Evolutionary conservation across 148 eudicot genomes (phyloP).

Genomic region (Drosera capensis): DNA sequence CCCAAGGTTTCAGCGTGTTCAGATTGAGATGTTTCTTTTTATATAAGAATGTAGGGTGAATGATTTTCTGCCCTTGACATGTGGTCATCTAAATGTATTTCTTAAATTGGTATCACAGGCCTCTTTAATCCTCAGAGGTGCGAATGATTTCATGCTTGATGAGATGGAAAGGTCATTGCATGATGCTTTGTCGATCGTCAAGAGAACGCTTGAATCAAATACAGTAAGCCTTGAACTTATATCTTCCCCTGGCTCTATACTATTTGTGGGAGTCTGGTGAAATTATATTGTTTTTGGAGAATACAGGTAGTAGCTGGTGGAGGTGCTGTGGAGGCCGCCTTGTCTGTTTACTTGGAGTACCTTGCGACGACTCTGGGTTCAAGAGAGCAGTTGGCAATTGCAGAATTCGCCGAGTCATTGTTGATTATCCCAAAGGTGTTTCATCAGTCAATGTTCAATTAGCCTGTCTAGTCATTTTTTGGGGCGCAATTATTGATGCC

Average conservation of each 20-base stretch:
- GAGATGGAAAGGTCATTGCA: conserved; percentile 99
- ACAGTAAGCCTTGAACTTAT: conserved; percentile 33
- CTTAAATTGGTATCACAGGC: too few species aligned
- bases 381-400: conserved; percentile 94
- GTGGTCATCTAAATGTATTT: too few species aligned
- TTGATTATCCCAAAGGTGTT: conserved; percentile 81
- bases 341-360: conserved; percentile 80
- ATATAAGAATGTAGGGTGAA: too few species aligned
- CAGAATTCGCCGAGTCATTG: conserved; percentile 93
- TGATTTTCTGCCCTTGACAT: too few species aligned
- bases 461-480: too few species aligned
- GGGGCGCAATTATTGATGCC: too few species aligned
- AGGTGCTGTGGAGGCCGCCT: conserved; percentile 95
- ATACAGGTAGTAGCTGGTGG: conserved; percentile 96
- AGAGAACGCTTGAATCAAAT: conserved; percentile 90
- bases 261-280: too few species aligned
- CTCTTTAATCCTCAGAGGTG: conserved; percentile 81
- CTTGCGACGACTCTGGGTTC: conserved; percentile 94
- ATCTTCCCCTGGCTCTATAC: too few species aligned
- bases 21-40: too few species aligned
- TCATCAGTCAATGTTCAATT: background rate
- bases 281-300: too few species aligned
- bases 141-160: conserved; percentile 97
- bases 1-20: too few species aligned
- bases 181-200: conserved; percentile 91